Evolutionary conservation across 345 rosid genomes (phyloP).

Genomic region (Brassica juncea): DNA sequence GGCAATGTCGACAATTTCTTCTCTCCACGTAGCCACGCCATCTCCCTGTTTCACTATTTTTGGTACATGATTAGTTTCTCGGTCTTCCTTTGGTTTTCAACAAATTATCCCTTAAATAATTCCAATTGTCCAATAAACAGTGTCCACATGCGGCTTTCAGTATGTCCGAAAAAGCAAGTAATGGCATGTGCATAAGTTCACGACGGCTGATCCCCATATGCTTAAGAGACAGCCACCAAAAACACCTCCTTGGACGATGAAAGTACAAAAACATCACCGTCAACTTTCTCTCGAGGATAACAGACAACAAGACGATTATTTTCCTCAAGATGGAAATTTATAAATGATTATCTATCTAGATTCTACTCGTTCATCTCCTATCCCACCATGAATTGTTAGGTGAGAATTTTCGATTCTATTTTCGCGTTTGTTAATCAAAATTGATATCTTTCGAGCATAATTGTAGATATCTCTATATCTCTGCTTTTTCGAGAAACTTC

Average conservation of each 20-base stretch:
- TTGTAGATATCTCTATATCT: constrained; percentile 4
- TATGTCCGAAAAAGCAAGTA: not conserved
- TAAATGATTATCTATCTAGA: not conserved
- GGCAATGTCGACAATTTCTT: too few species aligned
- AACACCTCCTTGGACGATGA: not conserved
- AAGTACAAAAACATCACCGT: constrained; percentile 19
- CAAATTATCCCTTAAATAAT: too few species aligned
- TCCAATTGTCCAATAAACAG: not conserved
- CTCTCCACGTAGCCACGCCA: too few species aligned
- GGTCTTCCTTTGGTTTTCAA: too few species aligned
- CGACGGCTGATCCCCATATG: not conserved
- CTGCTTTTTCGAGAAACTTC: constrained; percentile 5
- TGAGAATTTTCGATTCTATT: constrained; percentile 20
- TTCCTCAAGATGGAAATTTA: not conserved
- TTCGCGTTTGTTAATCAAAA: not conserved
- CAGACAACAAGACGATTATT: constrained; percentile 6
- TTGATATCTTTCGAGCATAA: constrained; percentile 20
- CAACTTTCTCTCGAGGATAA: constrained; percentile 31
- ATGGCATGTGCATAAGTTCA: not conserved
- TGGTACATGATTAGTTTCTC: too few species aligned
- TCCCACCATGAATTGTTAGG: constrained; percentile 31
- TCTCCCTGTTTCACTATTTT: too few species aligned
- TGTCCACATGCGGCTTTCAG: not conserved
- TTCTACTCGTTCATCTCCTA: constrained; percentile 14
- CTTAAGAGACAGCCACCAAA: not conserved